Conservation (phyloP, 176 grass and related monocot species). For the Musa troglodytarum region DNA sequence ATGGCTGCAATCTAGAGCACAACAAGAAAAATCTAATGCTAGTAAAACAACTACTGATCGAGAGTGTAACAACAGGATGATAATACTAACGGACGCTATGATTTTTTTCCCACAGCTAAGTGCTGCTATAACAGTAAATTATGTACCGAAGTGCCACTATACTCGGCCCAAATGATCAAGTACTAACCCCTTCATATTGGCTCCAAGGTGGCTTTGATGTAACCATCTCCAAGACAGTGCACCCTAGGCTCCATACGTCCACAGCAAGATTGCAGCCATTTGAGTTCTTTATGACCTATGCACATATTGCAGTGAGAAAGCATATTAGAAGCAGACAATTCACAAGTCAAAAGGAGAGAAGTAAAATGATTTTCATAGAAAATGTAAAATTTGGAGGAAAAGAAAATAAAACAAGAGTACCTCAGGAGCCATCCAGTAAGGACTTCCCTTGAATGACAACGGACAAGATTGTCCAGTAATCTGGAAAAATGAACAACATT, state of each 20-base stretch:
- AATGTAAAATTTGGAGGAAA: neutral
- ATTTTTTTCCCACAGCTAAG: too few relatives aligned
- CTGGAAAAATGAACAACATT: constrained; percentile 37
- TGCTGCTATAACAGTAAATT: too few relatives aligned
- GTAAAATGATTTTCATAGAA: neutral
- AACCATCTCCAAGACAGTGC: constrained; percentile 96
- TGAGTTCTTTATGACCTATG: constrained; percentile 92
- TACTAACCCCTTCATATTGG: constrained; percentile 95
- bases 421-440: constrained; percentile 99
- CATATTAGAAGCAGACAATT: constrained; percentile 19
- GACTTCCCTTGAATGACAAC: constrained; percentile 94
- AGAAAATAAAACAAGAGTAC: constrained; percentile 28
- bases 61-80: constrained; percentile 5
- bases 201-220: constrained; percentile 99
- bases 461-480: constrained; percentile 90
- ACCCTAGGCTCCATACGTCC: constrained; percentile 98
- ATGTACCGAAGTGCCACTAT: too few relatives aligned
- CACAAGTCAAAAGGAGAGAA: neutral
- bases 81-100: neutral
- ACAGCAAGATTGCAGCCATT: constrained; percentile 96
- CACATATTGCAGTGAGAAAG: constrained; percentile 21
- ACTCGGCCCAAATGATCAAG: constrained; percentile 4
- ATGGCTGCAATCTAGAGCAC: constrained; percentile 73
- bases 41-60: constrained; percentile 6
- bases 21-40: constrained; percentile 13